Evolutionary conservation across 129 eudicot species (phyloP).

Genomic region (Lactuca sativa): DNA sequence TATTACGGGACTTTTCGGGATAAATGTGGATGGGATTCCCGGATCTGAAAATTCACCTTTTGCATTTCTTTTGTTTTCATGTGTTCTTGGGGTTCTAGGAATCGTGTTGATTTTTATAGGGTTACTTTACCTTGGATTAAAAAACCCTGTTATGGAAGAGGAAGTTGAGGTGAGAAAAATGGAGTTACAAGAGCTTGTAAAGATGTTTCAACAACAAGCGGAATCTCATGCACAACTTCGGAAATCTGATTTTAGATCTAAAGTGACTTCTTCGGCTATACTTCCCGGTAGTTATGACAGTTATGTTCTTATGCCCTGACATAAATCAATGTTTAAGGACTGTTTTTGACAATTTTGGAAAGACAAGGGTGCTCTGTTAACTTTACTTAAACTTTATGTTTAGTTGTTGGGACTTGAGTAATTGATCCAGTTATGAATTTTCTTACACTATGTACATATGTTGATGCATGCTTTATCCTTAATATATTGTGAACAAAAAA

Average conservation of each 20-base stretch:
- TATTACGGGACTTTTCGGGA: constrained; percentile 64
- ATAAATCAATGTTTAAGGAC: constrained; percentile 18
- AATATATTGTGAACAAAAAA: too few species aligned
- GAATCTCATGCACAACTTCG: constrained; percentile 68
- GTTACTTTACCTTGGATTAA: constrained; percentile 57
- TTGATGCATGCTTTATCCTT: too few species aligned
- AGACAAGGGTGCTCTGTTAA: not conserved
- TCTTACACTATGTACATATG: too few species aligned
- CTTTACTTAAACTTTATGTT: not conserved
- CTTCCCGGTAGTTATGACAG: constrained; percentile 25
- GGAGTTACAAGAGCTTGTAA: constrained; percentile 62
- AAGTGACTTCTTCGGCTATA: constrained; percentile 20
- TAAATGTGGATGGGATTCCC: constrained; percentile 77
- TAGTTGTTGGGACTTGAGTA: too few species aligned
- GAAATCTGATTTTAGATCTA: constrained; percentile 33
- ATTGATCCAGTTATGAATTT: too few species aligned
- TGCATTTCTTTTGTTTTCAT: constrained; percentile 55
- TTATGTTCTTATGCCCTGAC: constrained; percentile 43
- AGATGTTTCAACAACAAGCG: constrained; percentile 63
- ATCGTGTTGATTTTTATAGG: constrained; percentile 50
- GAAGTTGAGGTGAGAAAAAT: constrained; percentile 57
- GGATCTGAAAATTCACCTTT: constrained; percentile 54
- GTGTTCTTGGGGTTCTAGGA: constrained; percentile 48
- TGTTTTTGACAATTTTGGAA: constrained; percentile 9
- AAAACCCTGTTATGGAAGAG: constrained; percentile 48